Evolutionary conservation across 2,329 filamentous ascomycete genomes (phyloP).

Genomic region (Dactylellina drechsleri): DNA sequence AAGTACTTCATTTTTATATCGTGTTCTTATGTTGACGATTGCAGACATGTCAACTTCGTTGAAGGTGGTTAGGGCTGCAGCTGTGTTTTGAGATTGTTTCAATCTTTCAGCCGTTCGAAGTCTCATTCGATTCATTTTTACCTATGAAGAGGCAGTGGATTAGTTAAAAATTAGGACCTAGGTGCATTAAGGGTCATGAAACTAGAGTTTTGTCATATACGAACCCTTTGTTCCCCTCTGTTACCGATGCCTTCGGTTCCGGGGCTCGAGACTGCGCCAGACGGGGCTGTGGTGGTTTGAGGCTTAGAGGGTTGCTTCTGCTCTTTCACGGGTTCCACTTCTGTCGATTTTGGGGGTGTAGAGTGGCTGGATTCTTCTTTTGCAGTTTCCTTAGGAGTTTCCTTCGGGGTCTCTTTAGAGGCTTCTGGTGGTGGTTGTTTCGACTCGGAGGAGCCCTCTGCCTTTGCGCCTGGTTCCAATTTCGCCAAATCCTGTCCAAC

Average conservation of each 20-base stretch:
- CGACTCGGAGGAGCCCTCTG: conserved; percentile 69
- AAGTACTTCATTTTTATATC: conserved; percentile 94
- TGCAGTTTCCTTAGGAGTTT: conserved; percentile 61
- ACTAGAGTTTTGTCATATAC: conserved; percentile 38
- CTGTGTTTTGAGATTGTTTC: conserved; percentile 99
- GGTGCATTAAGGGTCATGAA: not conserved
- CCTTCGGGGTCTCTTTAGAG: conserved; percentile 59
- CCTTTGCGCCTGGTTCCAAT: conserved; percentile 75
- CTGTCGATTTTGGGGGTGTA: conserved; percentile 57
- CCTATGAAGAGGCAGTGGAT: conserved; percentile 66
- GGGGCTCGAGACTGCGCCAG: conserved; percentile 57
- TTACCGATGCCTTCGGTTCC: conserved; percentile 56
- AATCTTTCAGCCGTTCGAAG: conserved; percentile 95
- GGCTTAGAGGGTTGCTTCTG: conserved; percentile 61
- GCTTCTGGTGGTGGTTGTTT: conserved; percentile 64
- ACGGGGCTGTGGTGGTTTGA: conserved; percentile 57
- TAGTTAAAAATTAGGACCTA: not conserved
- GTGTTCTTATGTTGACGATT: conserved; percentile 94
- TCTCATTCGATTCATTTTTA: conserved; percentile 99
- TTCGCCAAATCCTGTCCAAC: conserved; percentile 92
- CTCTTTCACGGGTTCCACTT: conserved; percentile 58
- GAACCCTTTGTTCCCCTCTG: conserved; percentile 59
- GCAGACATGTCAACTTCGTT: conserved; percentile 99
- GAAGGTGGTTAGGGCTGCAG: conserved; percentile 95
- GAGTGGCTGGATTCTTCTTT: conserved; percentile 62